Conservation (phyloP, 371 early-diverging fungal species). For the Mortierella sp. region DNA sequence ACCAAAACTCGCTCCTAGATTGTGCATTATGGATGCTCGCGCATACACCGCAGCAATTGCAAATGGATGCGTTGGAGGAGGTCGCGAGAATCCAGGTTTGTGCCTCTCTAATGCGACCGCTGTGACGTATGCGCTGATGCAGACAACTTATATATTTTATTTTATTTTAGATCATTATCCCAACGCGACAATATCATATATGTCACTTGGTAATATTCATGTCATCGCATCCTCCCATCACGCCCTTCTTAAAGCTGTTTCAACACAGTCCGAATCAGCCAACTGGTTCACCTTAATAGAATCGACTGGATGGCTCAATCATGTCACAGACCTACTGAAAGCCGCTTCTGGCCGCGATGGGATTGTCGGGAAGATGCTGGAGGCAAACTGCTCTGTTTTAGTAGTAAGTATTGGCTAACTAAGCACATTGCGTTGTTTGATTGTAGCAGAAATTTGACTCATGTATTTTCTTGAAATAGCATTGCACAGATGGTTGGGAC, state of each 20-base stretch:
- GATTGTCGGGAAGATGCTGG: conserved; percentile 54
- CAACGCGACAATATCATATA: conserved; percentile 50
- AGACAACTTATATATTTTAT: not conserved
- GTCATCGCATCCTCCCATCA: conserved; percentile 51
- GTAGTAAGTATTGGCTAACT: conserved; percentile 36
- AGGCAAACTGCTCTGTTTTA: conserved; percentile 51
- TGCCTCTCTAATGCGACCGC: not conserved
- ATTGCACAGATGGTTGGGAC: conserved; percentile 63
- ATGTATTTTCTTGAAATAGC: conserved; percentile 27
- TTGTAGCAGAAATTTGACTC: not conserved
- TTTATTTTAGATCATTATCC: conserved; percentile 53
- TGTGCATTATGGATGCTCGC: conserved; percentile 61
- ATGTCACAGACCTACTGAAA: conserved; percentile 56
- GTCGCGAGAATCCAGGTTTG: conserved; percentile 58
- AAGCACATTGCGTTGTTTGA: not conserved
- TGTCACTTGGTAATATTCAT: conserved; percentile 58
- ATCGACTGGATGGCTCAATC: conserved; percentile 56
- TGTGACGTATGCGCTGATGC: not conserved
- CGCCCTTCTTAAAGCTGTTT: conserved; percentile 49
- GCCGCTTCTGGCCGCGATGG: conserved; percentile 58
- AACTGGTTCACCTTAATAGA: conserved; percentile 56
- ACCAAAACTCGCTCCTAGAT: conserved; percentile 15
- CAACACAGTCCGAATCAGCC: conserved; percentile 45
- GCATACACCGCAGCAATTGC: conserved; percentile 53
- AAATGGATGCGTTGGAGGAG: conserved; percentile 56